These are phyloP conservation scores for Akanthomyces muscarius DNA, from an alignment of 2,329 filamentous ascomycete genomes.

Conservation along the genomic window DNA sequence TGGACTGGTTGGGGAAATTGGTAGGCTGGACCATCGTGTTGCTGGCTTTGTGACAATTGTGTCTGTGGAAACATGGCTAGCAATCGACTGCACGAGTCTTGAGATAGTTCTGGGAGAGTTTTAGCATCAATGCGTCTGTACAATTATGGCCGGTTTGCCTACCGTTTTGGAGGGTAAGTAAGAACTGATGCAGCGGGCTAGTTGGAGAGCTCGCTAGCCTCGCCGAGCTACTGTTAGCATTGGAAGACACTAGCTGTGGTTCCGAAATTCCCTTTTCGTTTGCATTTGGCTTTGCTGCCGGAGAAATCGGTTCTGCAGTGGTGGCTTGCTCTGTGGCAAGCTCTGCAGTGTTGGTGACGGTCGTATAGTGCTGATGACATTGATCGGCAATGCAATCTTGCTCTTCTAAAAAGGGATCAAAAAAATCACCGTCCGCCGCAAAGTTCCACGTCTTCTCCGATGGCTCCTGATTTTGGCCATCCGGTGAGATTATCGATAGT, in stretches of 20 bases:
- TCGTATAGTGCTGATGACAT: background rate
- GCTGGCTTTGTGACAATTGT: background rate
- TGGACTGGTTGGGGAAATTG: background rate
- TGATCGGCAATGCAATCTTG: background rate
- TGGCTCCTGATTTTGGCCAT: background rate
- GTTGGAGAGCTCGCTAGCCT: background rate
- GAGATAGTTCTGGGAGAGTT: background rate
- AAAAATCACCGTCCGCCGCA: background rate
- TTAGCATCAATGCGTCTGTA: background rate
- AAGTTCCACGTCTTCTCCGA: constrained; percentile 4
- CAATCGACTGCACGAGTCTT: constrained; percentile 9
- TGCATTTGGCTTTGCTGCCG: background rate
- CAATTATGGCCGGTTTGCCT: background rate
- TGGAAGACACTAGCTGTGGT: background rate
- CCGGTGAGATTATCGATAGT: background rate
- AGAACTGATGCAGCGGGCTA: constrained; percentile 1
- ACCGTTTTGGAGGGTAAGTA: constrained; percentile 5
- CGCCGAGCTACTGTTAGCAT: background rate
- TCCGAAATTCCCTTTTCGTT: background rate
- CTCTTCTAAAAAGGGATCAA: background rate
- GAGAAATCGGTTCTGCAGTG: background rate
- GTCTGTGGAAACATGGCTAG: background rate
- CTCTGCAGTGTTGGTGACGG: background rate
- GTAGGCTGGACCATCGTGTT: background rate
- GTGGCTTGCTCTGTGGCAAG: background rate